Evolutionary conservation across 1,139 yeast genomes (phyloP).

Genomic region (Lipomyces yarrowii): DNA sequence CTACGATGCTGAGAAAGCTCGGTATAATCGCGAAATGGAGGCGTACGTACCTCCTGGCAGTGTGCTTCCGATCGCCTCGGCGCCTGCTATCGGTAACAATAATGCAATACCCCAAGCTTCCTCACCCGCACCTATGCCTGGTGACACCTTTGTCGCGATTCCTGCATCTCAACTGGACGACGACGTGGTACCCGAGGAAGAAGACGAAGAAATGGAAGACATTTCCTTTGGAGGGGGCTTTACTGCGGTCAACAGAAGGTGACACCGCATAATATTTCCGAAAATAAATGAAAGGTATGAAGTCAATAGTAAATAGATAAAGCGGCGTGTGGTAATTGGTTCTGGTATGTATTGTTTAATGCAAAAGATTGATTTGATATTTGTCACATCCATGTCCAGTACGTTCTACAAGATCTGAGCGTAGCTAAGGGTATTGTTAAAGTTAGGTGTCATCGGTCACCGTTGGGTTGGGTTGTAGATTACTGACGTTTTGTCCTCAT

Average conservation of each 20-base stretch:
- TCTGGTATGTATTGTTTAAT: not conserved
- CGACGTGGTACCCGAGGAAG: constrained; percentile 17
- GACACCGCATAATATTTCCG: not conserved
- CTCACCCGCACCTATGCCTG: not conserved
- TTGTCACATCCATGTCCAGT: not conserved
- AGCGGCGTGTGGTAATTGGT: constrained; percentile 3
- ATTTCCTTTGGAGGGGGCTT: constrained; percentile 28
- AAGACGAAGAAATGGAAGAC: constrained; percentile 27
- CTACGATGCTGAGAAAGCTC: constrained; percentile 76
- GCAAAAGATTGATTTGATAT: not conserved
- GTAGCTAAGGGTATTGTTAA: not conserved
- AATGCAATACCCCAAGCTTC: not conserved
- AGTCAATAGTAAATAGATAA: not conserved
- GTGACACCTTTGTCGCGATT: not conserved
- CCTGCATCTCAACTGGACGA: constrained; percentile 11
- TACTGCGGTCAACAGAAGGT: constrained; percentile 26
- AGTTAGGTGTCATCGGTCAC: not conserved
- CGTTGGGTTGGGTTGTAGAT: not conserved
- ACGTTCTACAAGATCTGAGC: not conserved
- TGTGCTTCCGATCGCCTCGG: constrained; percentile 5
- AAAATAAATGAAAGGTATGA: not conserved
- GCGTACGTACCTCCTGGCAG: constrained; percentile 50
- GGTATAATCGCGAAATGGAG: constrained; percentile 75
- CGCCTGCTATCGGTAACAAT: not conserved
- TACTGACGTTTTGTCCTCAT: not conserved